phyloP scores from a whole-genome alignment of 192 early-diverging fungal genomes.

The Coemansia sp. region DNA sequence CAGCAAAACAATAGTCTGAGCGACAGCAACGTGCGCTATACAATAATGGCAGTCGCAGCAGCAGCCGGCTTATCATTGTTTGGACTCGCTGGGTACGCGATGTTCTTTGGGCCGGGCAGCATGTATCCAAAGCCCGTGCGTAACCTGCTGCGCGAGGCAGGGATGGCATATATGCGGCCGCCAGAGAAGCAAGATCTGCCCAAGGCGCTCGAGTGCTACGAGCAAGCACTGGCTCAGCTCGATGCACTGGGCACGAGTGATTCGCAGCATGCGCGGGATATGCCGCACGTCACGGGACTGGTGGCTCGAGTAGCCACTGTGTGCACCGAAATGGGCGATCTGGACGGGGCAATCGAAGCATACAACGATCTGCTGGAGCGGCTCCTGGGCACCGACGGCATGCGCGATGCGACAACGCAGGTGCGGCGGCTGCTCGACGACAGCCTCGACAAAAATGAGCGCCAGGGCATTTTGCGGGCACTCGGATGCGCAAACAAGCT shows the following conservation, averaged over 20 bases:
- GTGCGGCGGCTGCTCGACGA: constrained; percentile 31
- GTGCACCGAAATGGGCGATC: constrained; percentile 46
- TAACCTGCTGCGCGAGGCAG: constrained; percentile 43
- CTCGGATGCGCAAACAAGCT: constrained; percentile 52
- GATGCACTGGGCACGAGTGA: constrained; percentile 34
- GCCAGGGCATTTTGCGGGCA: constrained; percentile 38
- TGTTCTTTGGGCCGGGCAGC: constrained; percentile 31
- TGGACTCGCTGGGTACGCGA: constrained; percentile 30
- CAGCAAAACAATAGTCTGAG: background rate
- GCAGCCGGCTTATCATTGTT: constrained; percentile 8
- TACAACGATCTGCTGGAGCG: constrained; percentile 45
- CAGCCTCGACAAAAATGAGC: constrained; percentile 10
- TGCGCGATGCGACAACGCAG: constrained; percentile 35
- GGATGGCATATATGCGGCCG: constrained; percentile 36
- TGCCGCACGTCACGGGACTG: constrained; percentile 43
- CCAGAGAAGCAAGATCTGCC: constrained; percentile 48
- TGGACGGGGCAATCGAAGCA: constrained; percentile 33
- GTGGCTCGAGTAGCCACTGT: constrained; percentile 41
- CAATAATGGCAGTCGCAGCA: constrained; percentile 1
- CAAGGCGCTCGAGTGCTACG: constrained; percentile 41
- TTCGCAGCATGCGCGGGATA: constrained; percentile 24
- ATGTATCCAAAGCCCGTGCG: constrained; percentile 37
- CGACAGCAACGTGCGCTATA: constrained; percentile 17
- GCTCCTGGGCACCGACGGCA: constrained; percentile 36
- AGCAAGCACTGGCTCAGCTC: constrained; percentile 25